Base-by-base conservation (phyloP, 2,329 filamentous ascomycete species). In the Fusarium continuum region DNA sequence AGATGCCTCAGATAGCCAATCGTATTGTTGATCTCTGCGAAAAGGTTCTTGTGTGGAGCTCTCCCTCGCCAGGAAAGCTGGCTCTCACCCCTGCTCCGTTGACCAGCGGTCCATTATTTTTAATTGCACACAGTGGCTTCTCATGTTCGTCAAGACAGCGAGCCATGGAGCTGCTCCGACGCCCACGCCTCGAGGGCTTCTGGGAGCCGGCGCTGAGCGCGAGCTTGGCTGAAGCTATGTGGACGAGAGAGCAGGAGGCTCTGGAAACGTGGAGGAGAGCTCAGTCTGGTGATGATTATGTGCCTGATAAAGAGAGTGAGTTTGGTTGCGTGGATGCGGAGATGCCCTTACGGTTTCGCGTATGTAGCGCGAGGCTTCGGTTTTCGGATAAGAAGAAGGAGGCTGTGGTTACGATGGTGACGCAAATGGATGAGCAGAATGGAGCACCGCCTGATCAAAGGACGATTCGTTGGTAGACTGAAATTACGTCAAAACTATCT, bases 201-300 rank as follows among this genome's bases (percentile, higher is more conserved):
- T 61, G 57, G 57, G 57, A 61, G 8, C 48, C 41, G 17, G 26
- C 55, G 1, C 28, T 60, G 4, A 54, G 47, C 8, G 56, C 55
- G 8, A 60, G 55, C 10, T 13, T 60, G 11, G 55, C 23, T 13
- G 47, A 60, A 2, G 47, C 47, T 1, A 54, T 60, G 0, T 63
- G 63, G 47, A 32, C 45, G 2, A 54, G 58, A 8, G 60, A 63
- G 23, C 43, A 9, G 17, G 39, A 45, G 5, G 43, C 43, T n/a
- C n/a, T n/a, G n/a, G n/a, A n/a, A n/a, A n/a, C n/a, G n/a, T 36
- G 34, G 34, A 13, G 17, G 6, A 16, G 14, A 7, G 17, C 34
- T 20, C 16, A 20, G 34, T 13, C 8, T 14, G 17, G 17, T 36
- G 34, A 36, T 20, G 10, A 20, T 2, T 14, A 8, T 20, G 17